phyloP scores from a whole-genome alignment of 2,329 filamentous ascomycete genomes.

The Colletotrichum salicis region DNA sequence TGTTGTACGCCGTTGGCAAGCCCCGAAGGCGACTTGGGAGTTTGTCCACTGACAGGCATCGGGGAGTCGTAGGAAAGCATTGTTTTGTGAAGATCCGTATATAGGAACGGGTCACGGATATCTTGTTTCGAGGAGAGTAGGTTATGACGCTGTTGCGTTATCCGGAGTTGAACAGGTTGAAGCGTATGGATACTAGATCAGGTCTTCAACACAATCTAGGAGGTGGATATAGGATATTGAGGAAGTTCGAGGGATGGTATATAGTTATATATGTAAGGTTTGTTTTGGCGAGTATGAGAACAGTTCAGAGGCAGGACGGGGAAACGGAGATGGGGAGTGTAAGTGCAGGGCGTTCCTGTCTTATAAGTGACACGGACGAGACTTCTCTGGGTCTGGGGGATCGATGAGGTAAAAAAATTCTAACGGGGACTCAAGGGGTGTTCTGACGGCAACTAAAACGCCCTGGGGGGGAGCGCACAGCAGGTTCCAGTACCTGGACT shows the following conservation, averaged over 20 bases:
- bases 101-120: neutral
- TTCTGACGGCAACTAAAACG: slow-evolving; percentile 34
- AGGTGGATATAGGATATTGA: neutral
- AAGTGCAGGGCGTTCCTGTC: slow-evolving; percentile 30
- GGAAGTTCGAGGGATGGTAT: slow-evolving; percentile 7
- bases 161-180: neutral
- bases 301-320: neutral
- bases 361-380: slow-evolving; percentile 27
- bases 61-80: slow-evolving; percentile 65
- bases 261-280: neutral
- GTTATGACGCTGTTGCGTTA: slow-evolving; percentile 25
- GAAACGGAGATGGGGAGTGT: neutral
- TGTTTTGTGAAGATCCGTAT: slow-evolving; percentile 2
- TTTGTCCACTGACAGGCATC: slow-evolving; percentile 55
- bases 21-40: slow-evolving; percentile 41
- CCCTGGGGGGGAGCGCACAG: slow-evolving; percentile 25
- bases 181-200: neutral
- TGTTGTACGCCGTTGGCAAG: slow-evolving; percentile 40
- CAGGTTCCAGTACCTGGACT: slow-evolving; percentile 32
- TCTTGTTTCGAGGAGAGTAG: neutral
- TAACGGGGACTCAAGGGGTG: slow-evolving; percentile 32
- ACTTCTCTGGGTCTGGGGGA: slow-evolving; percentile 14
- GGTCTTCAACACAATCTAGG: neutral
- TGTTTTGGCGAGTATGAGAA: slow-evolving; percentile 11
- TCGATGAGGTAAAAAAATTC: slow-evolving; percentile 35